Percentiles rank a stretch among this genome's conserved stretches.
These are phyloP conservation scores for Ceratocystiopsis sp. DNA, from an alignment of 2,329 filamentous ascomycete genomes.

Conservation along the genomic window DNA sequence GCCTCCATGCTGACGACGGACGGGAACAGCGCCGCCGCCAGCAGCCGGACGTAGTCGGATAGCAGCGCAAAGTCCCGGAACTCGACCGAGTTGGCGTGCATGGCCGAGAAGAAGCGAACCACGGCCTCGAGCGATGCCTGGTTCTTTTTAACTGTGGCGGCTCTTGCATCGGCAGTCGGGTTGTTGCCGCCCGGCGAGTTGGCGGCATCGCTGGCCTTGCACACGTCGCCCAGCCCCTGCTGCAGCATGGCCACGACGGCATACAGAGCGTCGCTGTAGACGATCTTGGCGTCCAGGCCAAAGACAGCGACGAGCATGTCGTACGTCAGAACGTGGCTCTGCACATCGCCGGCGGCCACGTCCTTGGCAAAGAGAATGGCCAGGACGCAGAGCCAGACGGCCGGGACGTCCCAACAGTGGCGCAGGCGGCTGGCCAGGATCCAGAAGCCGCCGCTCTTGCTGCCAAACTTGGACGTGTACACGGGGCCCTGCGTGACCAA, in stretches of 20 bases:
- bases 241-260: slow-evolving; percentile 80
- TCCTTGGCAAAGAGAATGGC: slow-evolving; percentile 77
- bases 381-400: slow-evolving; percentile 77
- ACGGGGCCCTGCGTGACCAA: slow-evolving; percentile 64
- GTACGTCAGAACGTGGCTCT: slow-evolving; percentile 29
- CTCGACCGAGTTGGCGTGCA: slow-evolving; percentile 56
- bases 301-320: slow-evolving; percentile 51
- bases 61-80: slow-evolving; percentile 71
- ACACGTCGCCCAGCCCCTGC: slow-evolving; percentile 57
- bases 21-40: slow-evolving; percentile 71
- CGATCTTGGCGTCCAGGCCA: slow-evolving; percentile 41
- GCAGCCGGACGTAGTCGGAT: slow-evolving; percentile 65
- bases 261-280: slow-evolving; percentile 60
- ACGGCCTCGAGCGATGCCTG: slow-evolving; percentile 56
- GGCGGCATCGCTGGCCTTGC: slow-evolving; percentile 39
- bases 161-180: too few species aligned
- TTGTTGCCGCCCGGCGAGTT: not conserved
- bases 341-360: slow-evolving; percentile 53
- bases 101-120: slow-evolving; percentile 59
- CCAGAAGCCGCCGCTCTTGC: slow-evolving; percentile 71
- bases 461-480: slow-evolving; percentile 72
- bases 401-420: slow-evolving; percentile 74
- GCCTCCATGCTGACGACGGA: slow-evolving; percentile 74
- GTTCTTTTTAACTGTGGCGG: slow-evolving; percentile 25
- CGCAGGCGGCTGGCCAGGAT: slow-evolving; percentile 71